A percentile compares a stretch with the other conserved stretches of the same genome.
These are phyloP conservation scores for Boletus tomentosulus DNA, from an alignment of 768 basidiomycete species.

Conservation along the genomic window DNA sequence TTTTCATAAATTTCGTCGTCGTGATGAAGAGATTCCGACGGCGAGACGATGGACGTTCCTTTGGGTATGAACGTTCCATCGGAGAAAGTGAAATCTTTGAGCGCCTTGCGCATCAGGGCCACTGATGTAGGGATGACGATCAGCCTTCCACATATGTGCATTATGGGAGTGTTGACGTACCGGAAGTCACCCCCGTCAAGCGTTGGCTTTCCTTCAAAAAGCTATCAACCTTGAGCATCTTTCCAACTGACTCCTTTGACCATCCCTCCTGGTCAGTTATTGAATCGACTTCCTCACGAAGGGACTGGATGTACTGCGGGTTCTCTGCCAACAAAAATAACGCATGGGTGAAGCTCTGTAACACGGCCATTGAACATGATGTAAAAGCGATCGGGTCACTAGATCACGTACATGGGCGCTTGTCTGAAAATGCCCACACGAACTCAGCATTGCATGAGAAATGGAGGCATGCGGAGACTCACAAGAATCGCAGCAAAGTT, in stretches of 20 bases:
- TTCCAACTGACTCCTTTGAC: constrained; percentile 22
- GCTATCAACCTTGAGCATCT: constrained; percentile 36
- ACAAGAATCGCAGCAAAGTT: constrained; percentile 27
- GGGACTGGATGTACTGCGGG: constrained; percentile 25
- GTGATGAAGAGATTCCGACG: constrained; percentile 23
- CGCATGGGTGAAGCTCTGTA: constrained; percentile 32
- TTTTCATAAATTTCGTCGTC: constrained; percentile 28
- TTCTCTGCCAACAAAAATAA: constrained; percentile 35
- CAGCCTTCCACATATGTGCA: not conserved
- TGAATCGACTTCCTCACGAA: constrained; percentile 8
- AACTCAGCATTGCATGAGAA: not conserved
- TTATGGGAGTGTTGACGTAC: constrained; percentile 14
- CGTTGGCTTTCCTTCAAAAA: constrained; percentile 38
- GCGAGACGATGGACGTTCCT: constrained; percentile 27
- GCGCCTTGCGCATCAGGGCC: constrained; percentile 30
- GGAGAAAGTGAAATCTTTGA: constrained; percentile 33
- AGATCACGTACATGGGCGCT: constrained; percentile 14
- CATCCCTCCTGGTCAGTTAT: constrained; percentile 18
- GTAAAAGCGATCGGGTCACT: not conserved
- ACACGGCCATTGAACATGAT: not conserved
- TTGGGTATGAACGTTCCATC: constrained; percentile 36
- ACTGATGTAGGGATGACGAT: constrained; percentile 10
- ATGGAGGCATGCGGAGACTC: not conserved
- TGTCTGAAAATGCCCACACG: constrained; percentile 11
- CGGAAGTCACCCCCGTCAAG: constrained; percentile 24